phyloP scores from a whole-genome alignment of 495 filamentous ascomycete species.

The Opeltia flavorubescens region DNA sequence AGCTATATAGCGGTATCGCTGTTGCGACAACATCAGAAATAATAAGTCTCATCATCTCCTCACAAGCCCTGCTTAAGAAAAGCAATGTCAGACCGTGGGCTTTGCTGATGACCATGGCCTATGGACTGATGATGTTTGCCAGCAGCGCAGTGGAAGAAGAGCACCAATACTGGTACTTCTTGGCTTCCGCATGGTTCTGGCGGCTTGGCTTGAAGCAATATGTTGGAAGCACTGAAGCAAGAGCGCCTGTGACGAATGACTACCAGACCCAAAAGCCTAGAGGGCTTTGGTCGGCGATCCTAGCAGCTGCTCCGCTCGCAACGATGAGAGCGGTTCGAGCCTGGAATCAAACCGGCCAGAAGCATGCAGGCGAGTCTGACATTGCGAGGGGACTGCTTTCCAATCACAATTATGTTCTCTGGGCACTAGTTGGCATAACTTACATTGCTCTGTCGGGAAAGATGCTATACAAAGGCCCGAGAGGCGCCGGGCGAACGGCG shows the following conservation, averaged over 20 bases:
- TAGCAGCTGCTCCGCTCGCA: slow-evolving; percentile 19
- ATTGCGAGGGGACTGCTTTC: slow-evolving; percentile 58
- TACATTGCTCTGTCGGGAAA: slow-evolving; percentile 38
- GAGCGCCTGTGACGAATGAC: background rate
- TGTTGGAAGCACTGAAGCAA: background rate
- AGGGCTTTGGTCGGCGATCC: background rate
- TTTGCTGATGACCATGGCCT: slow-evolving; percentile 32
- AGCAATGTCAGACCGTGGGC: slow-evolving; percentile 1
- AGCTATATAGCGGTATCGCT: slow-evolving; percentile 39
- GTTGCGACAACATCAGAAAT: slow-evolving; percentile 30
- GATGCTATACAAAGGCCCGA: slow-evolving; percentile 20
- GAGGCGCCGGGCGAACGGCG: slow-evolving; percentile 16
- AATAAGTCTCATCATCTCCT: slow-evolving; percentile 9
- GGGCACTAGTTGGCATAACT: slow-evolving; percentile 55
- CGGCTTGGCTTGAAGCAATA: slow-evolving; percentile 41
- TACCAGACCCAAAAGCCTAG: background rate
- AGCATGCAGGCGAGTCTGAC: slow-evolving; percentile 76
- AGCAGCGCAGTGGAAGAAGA: slow-evolving; percentile 97
- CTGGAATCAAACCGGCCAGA: slow-evolving; percentile 97
- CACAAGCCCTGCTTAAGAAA: background rate
- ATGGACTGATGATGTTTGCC: slow-evolving; percentile 88
- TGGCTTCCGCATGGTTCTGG: slow-evolving; percentile 60
- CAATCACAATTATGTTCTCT: slow-evolving; percentile 47
- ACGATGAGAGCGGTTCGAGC: slow-evolving; percentile 50
- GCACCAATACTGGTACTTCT: slow-evolving; percentile 97